These are phyloP conservation scores for Paspalum vaginatum DNA, from an alignment of 176 grass and related monocot species.

Conservation along the genomic window DNA sequence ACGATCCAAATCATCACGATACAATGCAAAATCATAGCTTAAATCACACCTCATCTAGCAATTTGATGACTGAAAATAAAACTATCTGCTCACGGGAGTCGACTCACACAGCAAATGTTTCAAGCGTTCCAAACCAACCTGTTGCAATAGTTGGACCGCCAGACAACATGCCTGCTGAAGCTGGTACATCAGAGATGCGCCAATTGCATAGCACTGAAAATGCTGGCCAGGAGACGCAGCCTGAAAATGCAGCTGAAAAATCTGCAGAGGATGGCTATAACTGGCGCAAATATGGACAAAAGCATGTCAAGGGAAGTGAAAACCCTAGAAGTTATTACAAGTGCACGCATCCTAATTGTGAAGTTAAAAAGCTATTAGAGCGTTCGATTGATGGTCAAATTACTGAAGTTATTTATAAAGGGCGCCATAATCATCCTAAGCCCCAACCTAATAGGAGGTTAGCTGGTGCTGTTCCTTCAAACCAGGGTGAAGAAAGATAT, in stretches of 20 bases:
- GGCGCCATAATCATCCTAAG: conserved; percentile 88
- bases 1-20: conserved; percentile 45
- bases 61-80: conserved; percentile 52
- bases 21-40: conserved; percentile 60
- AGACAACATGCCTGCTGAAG: conserved; percentile 53
- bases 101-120: conserved; percentile 44
- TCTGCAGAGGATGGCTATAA: conserved; percentile 89
- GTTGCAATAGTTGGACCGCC: conserved; percentile 51
- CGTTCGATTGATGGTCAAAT: conserved; percentile 88
- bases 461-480: conserved; percentile 58
- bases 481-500: conserved; percentile 72
- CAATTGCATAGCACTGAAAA: conserved; percentile 57
- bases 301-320: conserved; percentile 96
- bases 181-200: conserved; percentile 46
- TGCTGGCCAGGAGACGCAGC: conserved; percentile 47
- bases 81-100: conserved; percentile 49
- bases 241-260: conserved; percentile 69
- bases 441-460: conserved; percentile 78
- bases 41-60: conserved; percentile 45
- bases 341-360: conserved; percentile 97
- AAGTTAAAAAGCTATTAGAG: conserved; percentile 96
- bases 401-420: conserved; percentile 92
- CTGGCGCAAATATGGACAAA: conserved; percentile 98
- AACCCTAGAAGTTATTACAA: conserved; percentile 99
- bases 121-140: conserved; percentile 48